A percentile compares a stretch with the other conserved stretches of the same genome.
Evolutionary conservation across 1,284 basidiomycete genomes (phyloP).

Genomic region (Cerioporus squamosus): DNA sequence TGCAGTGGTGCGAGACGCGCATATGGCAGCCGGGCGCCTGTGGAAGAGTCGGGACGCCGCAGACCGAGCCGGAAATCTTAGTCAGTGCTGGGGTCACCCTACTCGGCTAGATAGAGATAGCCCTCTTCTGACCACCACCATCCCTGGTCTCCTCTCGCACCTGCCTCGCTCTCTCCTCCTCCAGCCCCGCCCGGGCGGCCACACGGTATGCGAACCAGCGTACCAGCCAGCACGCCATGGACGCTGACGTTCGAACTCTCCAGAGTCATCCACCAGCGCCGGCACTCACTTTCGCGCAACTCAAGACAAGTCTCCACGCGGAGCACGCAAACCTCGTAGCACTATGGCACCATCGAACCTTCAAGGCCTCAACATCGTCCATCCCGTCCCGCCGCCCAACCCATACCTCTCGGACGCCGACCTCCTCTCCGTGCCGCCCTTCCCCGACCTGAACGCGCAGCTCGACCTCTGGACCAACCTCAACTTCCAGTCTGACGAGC

Average conservation of each 20-base stretch:
- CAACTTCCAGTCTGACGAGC: constrained; percentile 78
- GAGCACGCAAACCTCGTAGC: constrained; percentile 17
- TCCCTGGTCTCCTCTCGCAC: constrained; percentile 8
- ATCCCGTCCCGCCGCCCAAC: constrained; percentile 48
- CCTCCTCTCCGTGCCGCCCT: constrained; percentile 61
- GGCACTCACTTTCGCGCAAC: not conserved
- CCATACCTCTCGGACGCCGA: constrained; percentile 53
- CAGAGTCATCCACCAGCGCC: not conserved
- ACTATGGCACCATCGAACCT: constrained; percentile 63
- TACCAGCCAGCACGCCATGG: not conserved
- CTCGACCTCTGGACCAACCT: constrained; percentile 86
- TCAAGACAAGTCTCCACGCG: not conserved
- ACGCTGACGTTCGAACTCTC: not conserved
- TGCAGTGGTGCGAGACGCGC: not conserved
- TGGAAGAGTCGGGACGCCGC: constrained; percentile 19
- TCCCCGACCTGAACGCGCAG: constrained; percentile 76
- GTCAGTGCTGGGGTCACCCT: constrained; percentile 7
- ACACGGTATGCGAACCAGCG: constrained; percentile 12
- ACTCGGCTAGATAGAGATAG: constrained; percentile 22
- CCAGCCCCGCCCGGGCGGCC: not conserved
- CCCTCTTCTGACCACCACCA: constrained; percentile 20
- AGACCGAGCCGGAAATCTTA: constrained; percentile 33
- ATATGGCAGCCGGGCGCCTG: constrained; percentile 43
- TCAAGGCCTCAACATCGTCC: constrained; percentile 79
- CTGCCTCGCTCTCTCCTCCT: not conserved